Conservation (phyloP, 1,284 basidiomycete genomes). For the Irpex sp. region DNA sequence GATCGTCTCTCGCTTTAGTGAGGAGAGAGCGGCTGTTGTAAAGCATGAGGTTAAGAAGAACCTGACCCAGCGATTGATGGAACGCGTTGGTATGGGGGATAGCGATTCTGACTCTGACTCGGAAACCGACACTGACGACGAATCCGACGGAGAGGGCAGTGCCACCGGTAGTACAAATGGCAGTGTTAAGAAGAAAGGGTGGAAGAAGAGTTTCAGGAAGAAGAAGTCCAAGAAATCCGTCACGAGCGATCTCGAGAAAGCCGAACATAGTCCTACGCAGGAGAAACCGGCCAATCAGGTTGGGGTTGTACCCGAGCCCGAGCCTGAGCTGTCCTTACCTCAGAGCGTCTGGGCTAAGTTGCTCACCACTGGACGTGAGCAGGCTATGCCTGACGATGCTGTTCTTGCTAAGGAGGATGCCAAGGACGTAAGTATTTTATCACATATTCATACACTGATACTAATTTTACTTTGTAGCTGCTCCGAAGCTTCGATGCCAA, state of each 20-base stretch:
- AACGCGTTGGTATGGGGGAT: slow-evolving; percentile 65
- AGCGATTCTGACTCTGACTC: slow-evolving; percentile 30
- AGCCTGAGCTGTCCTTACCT: slow-evolving; percentile 5
- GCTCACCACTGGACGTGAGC: slow-evolving; percentile 50
- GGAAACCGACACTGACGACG: slow-evolving; percentile 13
- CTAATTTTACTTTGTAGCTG: slow-evolving; percentile 43
- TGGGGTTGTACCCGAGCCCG: neutral
- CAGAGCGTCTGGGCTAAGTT: slow-evolving; percentile 22
- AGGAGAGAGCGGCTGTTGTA: slow-evolving; percentile 51
- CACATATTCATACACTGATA: neutral
- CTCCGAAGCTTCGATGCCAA: slow-evolving; percentile 69
- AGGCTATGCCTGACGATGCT: slow-evolving; percentile 81
- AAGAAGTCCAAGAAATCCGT: slow-evolving; percentile 4
- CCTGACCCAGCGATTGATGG: slow-evolving; percentile 62
- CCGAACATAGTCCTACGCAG: slow-evolving; percentile 1
- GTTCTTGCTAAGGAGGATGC: slow-evolving; percentile 67
- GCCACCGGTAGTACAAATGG: slow-evolving; percentile 11
- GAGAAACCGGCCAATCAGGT: neutral
- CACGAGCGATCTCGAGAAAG: slow-evolving; percentile 10
- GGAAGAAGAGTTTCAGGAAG: slow-evolving; percentile 14
- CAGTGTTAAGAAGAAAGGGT: slow-evolving; percentile 14
- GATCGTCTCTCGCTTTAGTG: slow-evolving; percentile 64
- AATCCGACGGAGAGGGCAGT: slow-evolving; percentile 9
- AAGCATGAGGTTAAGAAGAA: slow-evolving; percentile 67
- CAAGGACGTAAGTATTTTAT: slow-evolving; percentile 45